Evolutionary conservation across 495 filamentous ascomycete species (phyloP).

Genomic region (Penicillium samsonianum): DNA sequence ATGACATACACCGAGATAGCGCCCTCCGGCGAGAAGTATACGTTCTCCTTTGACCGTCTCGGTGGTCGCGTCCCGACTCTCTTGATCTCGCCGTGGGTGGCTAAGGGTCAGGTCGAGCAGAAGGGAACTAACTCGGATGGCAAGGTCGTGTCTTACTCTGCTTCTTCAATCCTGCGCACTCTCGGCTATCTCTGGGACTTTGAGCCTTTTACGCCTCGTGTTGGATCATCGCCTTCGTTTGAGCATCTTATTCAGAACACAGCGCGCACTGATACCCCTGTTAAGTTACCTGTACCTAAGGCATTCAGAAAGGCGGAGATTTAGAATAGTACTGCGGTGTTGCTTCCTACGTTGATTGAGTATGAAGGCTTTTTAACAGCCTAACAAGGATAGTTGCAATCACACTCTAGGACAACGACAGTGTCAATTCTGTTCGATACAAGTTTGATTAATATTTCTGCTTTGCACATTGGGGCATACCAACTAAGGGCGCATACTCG

Average conservation of each 20-base stretch:
- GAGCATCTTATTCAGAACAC: constrained; percentile 38
- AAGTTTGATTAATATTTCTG: too few relatives aligned
- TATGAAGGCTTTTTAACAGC: not conserved
- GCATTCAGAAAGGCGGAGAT: constrained; percentile 16
- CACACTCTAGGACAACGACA: not conserved
- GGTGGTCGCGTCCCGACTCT: constrained; percentile 52
- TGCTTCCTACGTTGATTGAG: not conserved
- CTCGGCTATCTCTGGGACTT: constrained; percentile 50
- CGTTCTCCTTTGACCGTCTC: constrained; percentile 49
- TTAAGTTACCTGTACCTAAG: constrained; percentile 23
- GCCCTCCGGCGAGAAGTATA: constrained; percentile 42
- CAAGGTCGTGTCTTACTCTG: constrained; percentile 39
- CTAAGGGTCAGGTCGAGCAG: constrained; percentile 48
- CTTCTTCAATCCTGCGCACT: constrained; percentile 41
- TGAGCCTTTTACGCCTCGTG: constrained; percentile 44
- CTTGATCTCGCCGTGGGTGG: constrained; percentile 52
- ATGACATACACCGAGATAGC: constrained; percentile 47
- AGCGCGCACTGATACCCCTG: constrained; percentile 26
- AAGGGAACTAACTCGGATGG: constrained; percentile 40
- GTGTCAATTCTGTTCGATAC: not conserved
- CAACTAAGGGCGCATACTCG: too few relatives aligned
- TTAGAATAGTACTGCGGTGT: not conserved
- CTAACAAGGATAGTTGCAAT: not conserved
- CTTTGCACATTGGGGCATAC: too few relatives aligned
- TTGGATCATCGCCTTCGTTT: constrained; percentile 41